Evolutionary conservation across 345 rosid genomes (phyloP).

Genomic region (Crucihimalaya himalaica): DNA sequence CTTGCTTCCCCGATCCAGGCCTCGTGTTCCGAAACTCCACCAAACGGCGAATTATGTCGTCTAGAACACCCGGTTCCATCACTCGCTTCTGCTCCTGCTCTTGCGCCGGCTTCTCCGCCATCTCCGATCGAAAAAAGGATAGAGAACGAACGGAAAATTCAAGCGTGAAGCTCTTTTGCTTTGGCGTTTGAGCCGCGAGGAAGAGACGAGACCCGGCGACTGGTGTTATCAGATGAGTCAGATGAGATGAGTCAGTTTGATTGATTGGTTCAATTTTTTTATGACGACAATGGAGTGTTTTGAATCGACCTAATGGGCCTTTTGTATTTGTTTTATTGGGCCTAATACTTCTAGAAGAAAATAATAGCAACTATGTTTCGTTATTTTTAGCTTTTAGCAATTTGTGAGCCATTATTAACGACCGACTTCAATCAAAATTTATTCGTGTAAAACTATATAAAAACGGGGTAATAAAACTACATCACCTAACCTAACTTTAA

Average conservation of each 20-base stretch:
- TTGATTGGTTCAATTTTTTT: conserved; percentile 19
- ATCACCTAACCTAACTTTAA: neutral
- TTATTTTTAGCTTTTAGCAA: too few relatives aligned
- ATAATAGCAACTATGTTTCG: too few relatives aligned
- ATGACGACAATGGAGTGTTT: neutral
- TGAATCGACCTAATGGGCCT: conserved; percentile 29
- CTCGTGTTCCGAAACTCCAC: conserved; percentile 60
- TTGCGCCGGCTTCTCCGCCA: conserved; percentile 41
- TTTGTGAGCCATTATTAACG: too few relatives aligned
- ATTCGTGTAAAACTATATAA: too few relatives aligned
- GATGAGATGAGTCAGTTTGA: conserved; percentile 24
- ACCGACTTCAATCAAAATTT: too few relatives aligned
- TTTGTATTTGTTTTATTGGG: neutral
- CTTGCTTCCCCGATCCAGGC: conserved; percentile 66
- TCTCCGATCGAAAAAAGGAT: neutral
- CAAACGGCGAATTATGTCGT: conserved; percentile 65
- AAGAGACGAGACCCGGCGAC: conserved; percentile 16
- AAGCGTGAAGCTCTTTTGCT: conserved; percentile 22
- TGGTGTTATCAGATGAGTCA: conserved; percentile 16
- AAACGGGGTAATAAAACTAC: too few relatives aligned
- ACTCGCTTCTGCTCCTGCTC: conserved; percentile 43
- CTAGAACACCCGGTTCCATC: conserved; percentile 64
- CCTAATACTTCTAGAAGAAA: neutral
- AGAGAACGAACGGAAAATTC: neutral
- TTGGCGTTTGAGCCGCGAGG: conserved; percentile 33